These are phyloP conservation scores for Maudiozyma humilis DNA, from an alignment of 1,139 yeast genomes.

Conservation along the genomic window DNA sequence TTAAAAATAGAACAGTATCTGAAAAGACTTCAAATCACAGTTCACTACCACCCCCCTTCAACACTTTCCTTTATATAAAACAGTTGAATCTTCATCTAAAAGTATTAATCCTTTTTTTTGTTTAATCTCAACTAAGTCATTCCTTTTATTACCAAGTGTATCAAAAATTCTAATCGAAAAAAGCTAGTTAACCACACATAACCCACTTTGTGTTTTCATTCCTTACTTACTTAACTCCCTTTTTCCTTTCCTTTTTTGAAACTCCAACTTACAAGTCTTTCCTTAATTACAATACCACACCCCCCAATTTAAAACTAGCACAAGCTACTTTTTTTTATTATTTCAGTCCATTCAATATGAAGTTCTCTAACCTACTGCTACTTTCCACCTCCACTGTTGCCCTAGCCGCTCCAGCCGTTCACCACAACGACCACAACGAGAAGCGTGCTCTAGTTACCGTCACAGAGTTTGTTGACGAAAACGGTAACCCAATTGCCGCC, in stretches of 20 bases:
- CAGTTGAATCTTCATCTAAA: neutral
- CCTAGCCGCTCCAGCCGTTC: constrained; percentile 32
- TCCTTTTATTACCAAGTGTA: constrained; percentile 1
- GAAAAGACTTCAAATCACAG: neutral
- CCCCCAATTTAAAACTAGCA: neutral
- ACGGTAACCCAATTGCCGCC: constrained; percentile 23
- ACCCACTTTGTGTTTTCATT: constrained; percentile 4
- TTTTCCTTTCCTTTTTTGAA: neutral
- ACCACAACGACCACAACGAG: constrained; percentile 50
- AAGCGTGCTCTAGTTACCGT: constrained; percentile 45
- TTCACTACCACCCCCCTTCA: neutral
- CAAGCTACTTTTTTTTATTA: neutral
- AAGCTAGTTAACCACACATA: neutral
- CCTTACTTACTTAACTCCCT: constrained; percentile 1
- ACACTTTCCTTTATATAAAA: neutral
- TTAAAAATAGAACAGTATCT: neutral
- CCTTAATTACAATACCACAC: constrained; percentile 4
- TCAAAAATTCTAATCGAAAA: neutral
- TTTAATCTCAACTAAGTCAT: constrained; percentile 3
- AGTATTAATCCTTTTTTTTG: neutral
- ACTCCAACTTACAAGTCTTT: constrained; percentile 7
- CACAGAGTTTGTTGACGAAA: constrained; percentile 40
- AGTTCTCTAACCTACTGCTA: constrained; percentile 18
- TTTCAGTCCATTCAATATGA: constrained; percentile 11
- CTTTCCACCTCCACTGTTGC: constrained; percentile 17